Evolutionary conservation across 2,329 filamentous ascomycete species (phyloP).

Genomic region (Talaromyces albobiverticillius): DNA sequence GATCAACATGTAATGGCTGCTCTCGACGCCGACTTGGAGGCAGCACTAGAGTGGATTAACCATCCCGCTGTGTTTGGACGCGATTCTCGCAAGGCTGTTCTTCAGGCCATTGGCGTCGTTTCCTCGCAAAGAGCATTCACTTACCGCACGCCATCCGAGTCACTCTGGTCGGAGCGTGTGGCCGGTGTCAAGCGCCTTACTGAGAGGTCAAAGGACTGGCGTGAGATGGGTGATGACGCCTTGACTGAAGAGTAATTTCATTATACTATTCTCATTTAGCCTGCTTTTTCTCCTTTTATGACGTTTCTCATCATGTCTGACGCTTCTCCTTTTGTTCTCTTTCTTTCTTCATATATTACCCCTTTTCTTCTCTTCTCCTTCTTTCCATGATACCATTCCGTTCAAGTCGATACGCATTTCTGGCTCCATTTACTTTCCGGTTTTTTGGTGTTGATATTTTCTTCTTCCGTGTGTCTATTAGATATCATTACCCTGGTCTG

Average conservation of each 20-base stretch:
- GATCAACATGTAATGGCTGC: conserved; percentile 78
- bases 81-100: conserved; percentile 89
- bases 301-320: neutral
- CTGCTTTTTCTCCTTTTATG: neutral
- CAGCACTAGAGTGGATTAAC: conserved; percentile 93
- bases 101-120: conserved; percentile 96
- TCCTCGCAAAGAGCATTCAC: conserved; percentile 92
- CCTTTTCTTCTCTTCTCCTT: conserved; percentile 18
- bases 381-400: conserved; percentile 39
- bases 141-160: conserved; percentile 84
- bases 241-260: conserved; percentile 50
- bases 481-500: neutral
- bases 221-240: conserved; percentile 77
- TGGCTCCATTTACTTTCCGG: neutral
- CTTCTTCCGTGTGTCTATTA: neutral
- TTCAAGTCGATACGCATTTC: neutral
- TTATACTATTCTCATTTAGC: neutral
- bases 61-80: conserved; percentile 93
- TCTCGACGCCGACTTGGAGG: conserved; percentile 85
- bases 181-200: conserved; percentile 76
- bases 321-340: neutral
- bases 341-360: conserved; percentile 12
- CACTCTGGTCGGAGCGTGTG: conserved; percentile 82
- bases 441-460: neutral
- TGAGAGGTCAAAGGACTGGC: conserved; percentile 85